Base-by-base conservation (phyloP, 306 rosid genomes). In the Pueraria montana region DNA sequence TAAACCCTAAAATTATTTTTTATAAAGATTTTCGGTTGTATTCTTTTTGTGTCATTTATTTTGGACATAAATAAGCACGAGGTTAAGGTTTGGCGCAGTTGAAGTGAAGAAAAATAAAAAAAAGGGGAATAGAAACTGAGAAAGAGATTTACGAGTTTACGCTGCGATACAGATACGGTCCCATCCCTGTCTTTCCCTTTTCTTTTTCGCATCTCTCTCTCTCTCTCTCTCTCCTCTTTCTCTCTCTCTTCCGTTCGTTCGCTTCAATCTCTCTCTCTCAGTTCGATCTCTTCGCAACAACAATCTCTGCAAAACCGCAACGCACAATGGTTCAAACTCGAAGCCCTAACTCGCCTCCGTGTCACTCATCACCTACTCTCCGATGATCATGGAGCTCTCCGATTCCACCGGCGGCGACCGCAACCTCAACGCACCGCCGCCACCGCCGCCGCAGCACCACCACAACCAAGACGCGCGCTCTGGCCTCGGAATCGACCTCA, bases 341-440 rank as follows among this genome's bases (percentile, higher is more conserved):
- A 74, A 87, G 74, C 82, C 89, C 84, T 61, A 77, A 82, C 89
- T 85, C 88, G 53, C 77, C 69, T 77, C 55, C 73, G 17, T 86
- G 42, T 65, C 66, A 79, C 88, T 89, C 87, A 72, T 72, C 84
- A 42, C 74, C 81, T 13, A 75, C 78, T 72, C 90, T 84, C 86
- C 91, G 95, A 92, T 96, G 79, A 96, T 84, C 87, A 84, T 96
- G 99, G 99, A 94, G 76, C 91, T 88, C 70, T 70, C 85, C 89
- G 97, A 92, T 91, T 92, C 95, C 79, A 86, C 84, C 72, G 84
- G 58, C 78, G 84, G 77, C 91, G 91, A 85, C 80, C 88, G 21
- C 30, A 89, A 68, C 91, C 86, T 6, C 48, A 55, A 27, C 78
- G 48, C 61, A 11, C 80, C 75, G 59, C 83, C 56, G 49, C 74